Evolutionary conservation across 768 basidiomycete species (phyloP).

Genomic region (Boletus coccyginus): DNA sequence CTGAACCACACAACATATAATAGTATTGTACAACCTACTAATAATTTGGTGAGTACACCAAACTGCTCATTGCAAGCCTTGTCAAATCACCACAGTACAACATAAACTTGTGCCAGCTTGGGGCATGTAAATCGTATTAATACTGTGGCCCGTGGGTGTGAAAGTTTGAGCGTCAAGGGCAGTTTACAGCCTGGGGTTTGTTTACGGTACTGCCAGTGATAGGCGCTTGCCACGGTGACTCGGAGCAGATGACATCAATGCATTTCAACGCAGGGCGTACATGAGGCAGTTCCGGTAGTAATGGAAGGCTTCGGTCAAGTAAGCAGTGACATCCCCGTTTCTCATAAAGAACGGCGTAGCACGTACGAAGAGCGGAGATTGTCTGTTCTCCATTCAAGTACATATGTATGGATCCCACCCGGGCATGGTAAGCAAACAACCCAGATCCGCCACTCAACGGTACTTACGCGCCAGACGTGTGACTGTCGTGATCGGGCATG

Average conservation of each 20-base stretch:
- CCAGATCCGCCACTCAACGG: not conserved
- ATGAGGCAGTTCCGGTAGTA: constrained; percentile 4
- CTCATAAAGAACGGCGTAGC: not conserved
- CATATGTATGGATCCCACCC: constrained; percentile 1
- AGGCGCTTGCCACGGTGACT: not conserved
- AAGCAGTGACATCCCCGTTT: not conserved
- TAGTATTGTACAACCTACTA: no score
- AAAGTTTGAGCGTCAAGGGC: no score
- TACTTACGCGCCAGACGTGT: not conserved
- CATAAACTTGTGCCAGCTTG: no score
- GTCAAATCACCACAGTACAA: no score
- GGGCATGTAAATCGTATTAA: no score
- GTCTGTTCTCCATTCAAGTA: not conserved
- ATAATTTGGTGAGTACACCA: no score
- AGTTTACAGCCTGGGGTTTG: no score
- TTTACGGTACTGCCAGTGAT: not conserved
- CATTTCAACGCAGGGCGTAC: not conserved
- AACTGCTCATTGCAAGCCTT: no score
- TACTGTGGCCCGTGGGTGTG: no score
- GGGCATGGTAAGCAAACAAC: not conserved
- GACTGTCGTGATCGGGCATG: not conserved
- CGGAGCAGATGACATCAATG: not conserved
- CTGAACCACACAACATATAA: no score
- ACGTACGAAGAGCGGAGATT: constrained; percentile 5
- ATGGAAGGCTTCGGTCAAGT: constrained; percentile 11